phyloP scores from a whole-genome alignment of 2,329 filamentous ascomycete species.

The Fusarium graminum region DNA sequence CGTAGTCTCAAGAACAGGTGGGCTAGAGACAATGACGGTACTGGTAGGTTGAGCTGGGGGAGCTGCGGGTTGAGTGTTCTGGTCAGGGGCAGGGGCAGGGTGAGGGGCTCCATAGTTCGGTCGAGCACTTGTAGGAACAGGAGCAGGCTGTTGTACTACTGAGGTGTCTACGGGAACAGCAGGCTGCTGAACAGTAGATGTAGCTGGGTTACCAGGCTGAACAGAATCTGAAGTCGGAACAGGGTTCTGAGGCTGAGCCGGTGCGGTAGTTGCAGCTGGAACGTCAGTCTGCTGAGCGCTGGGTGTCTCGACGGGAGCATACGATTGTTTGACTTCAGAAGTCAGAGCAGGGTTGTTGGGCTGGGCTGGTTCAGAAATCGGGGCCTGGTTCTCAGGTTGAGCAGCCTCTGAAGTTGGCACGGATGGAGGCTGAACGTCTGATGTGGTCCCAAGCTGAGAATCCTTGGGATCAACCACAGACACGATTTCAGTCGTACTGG shows the following conservation, averaged over 20 bases:
- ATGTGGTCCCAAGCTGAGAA: conserved; percentile 19
- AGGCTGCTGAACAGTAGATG: conserved; percentile 7
- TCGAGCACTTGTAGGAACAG: conserved; percentile 15
- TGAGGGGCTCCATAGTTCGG: background rate
- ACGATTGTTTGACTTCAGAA: conserved; percentile 24
- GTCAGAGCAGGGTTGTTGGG: conserved; percentile 19
- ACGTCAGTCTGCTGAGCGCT: conserved; percentile 18
- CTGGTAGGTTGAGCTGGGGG: conserved; percentile 17
- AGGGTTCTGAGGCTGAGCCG: conserved; percentile 11
- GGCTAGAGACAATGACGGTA: conserved; percentile 23
- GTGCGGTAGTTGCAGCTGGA: conserved; percentile 10
- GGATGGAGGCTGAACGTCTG: conserved; percentile 22
- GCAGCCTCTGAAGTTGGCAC: conserved; percentile 26
- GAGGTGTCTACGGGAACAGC: conserved; percentile 18
- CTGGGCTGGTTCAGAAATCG: conserved; percentile 27
- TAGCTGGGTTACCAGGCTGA: conserved; percentile 19
- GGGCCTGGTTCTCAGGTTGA: conserved; percentile 17
- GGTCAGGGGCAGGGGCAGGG: conserved; percentile 9
- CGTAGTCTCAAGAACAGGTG: conserved; percentile 23
- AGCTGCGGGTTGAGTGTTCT: conserved; percentile 15
- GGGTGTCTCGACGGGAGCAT: conserved; percentile 23
- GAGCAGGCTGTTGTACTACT: conserved; percentile 20
- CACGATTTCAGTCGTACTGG: conserved; percentile 34
- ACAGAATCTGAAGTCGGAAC: conserved; percentile 12
- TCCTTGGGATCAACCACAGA: conserved; percentile 37